Evolutionary conservation across 2,329 filamentous ascomycete genomes (phyloP).

Genomic region (Myriosclerotinia duriaeana): DNA sequence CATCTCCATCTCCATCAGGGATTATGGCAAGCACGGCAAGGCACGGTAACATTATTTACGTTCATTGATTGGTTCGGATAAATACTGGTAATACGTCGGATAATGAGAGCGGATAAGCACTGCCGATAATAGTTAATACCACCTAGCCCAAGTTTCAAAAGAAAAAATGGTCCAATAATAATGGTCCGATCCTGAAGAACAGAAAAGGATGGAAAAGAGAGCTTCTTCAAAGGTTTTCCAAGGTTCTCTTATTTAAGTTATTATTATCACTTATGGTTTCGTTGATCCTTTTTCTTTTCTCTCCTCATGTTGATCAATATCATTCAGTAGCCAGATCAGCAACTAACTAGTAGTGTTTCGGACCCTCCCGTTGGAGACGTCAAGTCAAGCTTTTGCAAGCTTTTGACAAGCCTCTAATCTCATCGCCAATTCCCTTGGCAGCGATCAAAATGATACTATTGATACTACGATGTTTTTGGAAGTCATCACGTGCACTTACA

Average conservation of each 20-base stretch:
- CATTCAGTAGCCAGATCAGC: background rate
- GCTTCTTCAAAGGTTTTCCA: too few species aligned
- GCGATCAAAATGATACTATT: background rate
- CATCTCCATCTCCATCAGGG: too few species aligned
- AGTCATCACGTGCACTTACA: background rate
- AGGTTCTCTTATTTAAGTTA: too few species aligned
- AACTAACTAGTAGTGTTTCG: background rate
- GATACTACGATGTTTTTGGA: conserved; percentile 3
- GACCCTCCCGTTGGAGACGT: background rate
- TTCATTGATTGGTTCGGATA: background rate
- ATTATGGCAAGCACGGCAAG: background rate
- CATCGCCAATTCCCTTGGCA: conserved; percentile 11
- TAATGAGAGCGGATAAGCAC: background rate
- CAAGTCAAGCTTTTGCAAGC: conserved; percentile 11
- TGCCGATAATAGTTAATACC: too few species aligned
- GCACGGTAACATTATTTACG: background rate
- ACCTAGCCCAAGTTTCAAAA: too few species aligned
- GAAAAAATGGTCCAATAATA: too few species aligned
- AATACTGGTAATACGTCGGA: background rate
- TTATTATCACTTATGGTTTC: too few species aligned
- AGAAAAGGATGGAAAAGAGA: too few species aligned
- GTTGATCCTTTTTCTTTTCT: too few species aligned
- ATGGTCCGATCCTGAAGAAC: too few species aligned
- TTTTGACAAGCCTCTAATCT: conserved; percentile 17
- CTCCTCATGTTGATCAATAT: background rate